Evolutionary conservation across 129 eudicot genomes (phyloP).

Genomic region (Pittosporum tobira): DNA sequence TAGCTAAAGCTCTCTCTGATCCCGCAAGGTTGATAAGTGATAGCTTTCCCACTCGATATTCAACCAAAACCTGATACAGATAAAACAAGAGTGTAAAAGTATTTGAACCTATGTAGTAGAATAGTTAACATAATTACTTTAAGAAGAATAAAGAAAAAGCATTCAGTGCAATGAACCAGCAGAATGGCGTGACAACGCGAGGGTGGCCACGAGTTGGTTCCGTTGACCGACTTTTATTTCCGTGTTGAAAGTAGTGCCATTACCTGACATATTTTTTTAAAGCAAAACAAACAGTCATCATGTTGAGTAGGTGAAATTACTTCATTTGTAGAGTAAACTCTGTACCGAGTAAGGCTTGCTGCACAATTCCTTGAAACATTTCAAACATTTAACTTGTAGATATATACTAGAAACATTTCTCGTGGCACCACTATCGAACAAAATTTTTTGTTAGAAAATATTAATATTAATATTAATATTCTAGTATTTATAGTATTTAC

Average conservation of each 20-base stretch:
- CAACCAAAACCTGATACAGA: constrained; percentile 61
- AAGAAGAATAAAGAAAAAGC: not conserved
- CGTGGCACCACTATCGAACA: too few species aligned
- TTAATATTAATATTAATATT: too few species aligned
- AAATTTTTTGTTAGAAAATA: too few species aligned
- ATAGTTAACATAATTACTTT: not conserved
- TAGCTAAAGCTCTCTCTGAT: constrained; percentile 78
- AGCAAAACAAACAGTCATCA: not conserved
- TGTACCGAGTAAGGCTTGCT: constrained; percentile 77
- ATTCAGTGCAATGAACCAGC: constrained; percentile 36
- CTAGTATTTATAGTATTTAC: too few species aligned
- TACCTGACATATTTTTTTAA: constrained; percentile 40
- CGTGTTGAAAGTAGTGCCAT: constrained; percentile 85
- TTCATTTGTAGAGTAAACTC: constrained; percentile 79
- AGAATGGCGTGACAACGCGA: constrained; percentile 88
- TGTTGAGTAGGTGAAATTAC: constrained; percentile 20
- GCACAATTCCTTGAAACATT: constrained; percentile 68
- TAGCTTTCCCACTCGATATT: constrained; percentile 68
- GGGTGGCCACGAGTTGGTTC: constrained; percentile 86
- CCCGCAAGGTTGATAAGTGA: constrained; percentile 86
- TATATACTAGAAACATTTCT: too few species aligned
- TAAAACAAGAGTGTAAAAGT: not conserved
- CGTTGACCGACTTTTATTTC: constrained; percentile 71
- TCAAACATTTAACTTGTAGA: constrained; percentile 5
- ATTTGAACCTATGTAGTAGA: not conserved